These are phyloP conservation scores for Akanthomyces uredinophilus DNA, from an alignment of 2,329 filamentous ascomycete species.

Conservation along the genomic window DNA sequence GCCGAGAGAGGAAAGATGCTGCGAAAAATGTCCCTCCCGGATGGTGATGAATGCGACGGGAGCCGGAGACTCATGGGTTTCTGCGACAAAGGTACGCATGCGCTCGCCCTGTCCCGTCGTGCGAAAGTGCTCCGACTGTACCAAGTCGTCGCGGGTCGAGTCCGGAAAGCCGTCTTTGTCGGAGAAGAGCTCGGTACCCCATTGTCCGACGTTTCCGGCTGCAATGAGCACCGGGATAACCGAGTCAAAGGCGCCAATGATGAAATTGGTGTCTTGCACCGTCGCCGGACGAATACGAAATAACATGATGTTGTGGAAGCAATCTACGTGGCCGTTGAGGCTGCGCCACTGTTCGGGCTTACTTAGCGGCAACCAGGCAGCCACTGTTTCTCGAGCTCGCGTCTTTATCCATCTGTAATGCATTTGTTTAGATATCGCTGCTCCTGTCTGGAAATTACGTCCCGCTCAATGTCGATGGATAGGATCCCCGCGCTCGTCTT, in stretches of 20 bases:
- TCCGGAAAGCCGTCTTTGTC: constrained; percentile 21
- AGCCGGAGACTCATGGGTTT: constrained; percentile 15
- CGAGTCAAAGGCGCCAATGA: constrained; percentile 27
- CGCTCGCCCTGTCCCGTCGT: constrained; percentile 20
- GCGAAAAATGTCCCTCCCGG: constrained; percentile 15
- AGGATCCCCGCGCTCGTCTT: too few species aligned
- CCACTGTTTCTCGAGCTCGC: background rate
- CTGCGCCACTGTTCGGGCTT: background rate
- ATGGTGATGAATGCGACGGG: constrained; percentile 1
- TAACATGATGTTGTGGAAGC: constrained; percentile 5
- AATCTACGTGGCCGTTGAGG: background rate
- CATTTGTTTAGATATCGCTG: too few species aligned
- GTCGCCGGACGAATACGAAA: constrained; percentile 23
- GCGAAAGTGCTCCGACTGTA: constrained; percentile 23
- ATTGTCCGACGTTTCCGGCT: constrained; percentile 25
- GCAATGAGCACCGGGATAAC: constrained; percentile 24
- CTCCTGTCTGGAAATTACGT: too few species aligned
- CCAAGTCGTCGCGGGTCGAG: constrained; percentile 19
- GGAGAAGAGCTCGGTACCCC: constrained; percentile 24
- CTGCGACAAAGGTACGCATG: constrained; percentile 25
- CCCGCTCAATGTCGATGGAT: too few species aligned
- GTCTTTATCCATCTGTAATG: too few species aligned
- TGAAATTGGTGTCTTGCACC: constrained; percentile 24
- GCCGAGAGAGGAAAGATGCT: constrained; percentile 13
- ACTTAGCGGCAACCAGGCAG: background rate